A percentile compares a stretch with the other conserved stretches of the same genome.
Conservation (phyloP, 2,329 filamentous ascomycete genomes). For the Aspergillus hortae region DNA sequence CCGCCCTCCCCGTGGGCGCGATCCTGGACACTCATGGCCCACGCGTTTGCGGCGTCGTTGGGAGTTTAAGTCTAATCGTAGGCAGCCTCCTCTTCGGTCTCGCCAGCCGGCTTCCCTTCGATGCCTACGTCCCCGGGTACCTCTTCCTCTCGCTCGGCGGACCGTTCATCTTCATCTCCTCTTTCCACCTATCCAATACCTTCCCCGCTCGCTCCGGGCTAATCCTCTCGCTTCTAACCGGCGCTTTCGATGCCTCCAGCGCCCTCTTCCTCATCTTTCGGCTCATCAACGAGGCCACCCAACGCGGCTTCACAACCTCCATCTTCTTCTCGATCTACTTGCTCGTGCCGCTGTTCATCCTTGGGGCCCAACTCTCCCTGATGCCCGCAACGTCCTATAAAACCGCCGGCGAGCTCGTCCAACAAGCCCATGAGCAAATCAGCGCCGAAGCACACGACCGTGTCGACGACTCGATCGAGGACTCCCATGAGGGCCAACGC, state of each 20-base stretch:
- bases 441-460: slow-evolving; percentile 55
- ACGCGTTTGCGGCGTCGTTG: slow-evolving; percentile 68
- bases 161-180: slow-evolving; percentile 77
- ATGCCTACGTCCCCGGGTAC: slow-evolving; percentile 72
- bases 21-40: slow-evolving; percentile 82
- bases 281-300: slow-evolving; percentile 61
- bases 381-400: slow-evolving; percentile 78
- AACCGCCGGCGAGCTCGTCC: slow-evolving; percentile 77
- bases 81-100: slow-evolving; percentile 74
- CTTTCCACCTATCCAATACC: slow-evolving; percentile 80
- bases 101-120: slow-evolving; percentile 62
- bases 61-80: slow-evolving; percentile 62
- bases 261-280: slow-evolving; percentile 74
- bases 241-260: slow-evolving; percentile 79
- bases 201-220: slow-evolving; percentile 73
- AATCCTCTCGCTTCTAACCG: slow-evolving; percentile 76
- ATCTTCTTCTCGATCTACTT: slow-evolving; percentile 73
- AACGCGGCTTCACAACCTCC: slow-evolving; percentile 57
- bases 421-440: slow-evolving; percentile 59
- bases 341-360: slow-evolving; percentile 64
- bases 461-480: slow-evolving; percentile 53
- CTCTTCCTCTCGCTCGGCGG: slow-evolving; percentile 74
- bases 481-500: slow-evolving; percentile 45
- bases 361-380: slow-evolving; percentile 63
- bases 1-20: slow-evolving; percentile 78